Conservation (phyloP, 2,329 filamentous ascomycete genomes). For the Hypoxylon sp. region DNA sequence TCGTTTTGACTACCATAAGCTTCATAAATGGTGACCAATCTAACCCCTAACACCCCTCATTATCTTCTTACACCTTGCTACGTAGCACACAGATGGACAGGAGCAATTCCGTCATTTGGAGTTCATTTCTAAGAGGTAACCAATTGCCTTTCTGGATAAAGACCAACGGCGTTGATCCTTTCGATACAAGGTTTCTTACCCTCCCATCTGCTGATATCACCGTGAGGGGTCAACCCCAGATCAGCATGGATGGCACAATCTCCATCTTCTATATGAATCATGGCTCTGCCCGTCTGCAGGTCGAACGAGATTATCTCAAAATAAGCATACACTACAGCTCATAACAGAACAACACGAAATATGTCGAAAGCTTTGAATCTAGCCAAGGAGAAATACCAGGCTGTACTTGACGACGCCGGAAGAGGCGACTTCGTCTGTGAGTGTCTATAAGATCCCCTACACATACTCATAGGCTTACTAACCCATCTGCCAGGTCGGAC, state of each 20-base stretch:
- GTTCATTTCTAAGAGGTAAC: constrained; percentile 15
- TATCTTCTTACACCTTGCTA: no score
- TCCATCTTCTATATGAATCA: constrained; percentile 30
- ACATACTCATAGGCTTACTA: no score
- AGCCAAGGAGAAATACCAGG: constrained; percentile 49
- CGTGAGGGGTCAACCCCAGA: constrained; percentile 40
- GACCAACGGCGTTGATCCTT: constrained; percentile 28
- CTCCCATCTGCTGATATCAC: constrained; percentile 42
- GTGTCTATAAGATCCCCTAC: constrained; percentile 10
- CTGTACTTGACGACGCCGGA: constrained; percentile 46
- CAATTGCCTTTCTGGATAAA: constrained; percentile 29
- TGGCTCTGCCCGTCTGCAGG: no score
- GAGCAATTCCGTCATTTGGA: constrained; percentile 28
- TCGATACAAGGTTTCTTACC: constrained; percentile 27
- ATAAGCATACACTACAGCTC: constrained; percentile 3
- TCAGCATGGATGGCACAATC: constrained; percentile 10
- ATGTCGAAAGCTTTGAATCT: constrained; percentile 45
- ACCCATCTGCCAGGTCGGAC: constrained; percentile 40
- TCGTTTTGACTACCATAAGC: no score
- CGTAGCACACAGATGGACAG: no score
- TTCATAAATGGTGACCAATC: not conserved
- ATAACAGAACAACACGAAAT: constrained; percentile 4
- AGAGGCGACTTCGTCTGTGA: constrained; percentile 46
- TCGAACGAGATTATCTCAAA: no score
- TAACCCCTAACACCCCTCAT: not conserved